Evolutionary conservation across 1,284 basidiomycete species (phyloP).

Genomic region (Fomitopsis betulina): DNA sequence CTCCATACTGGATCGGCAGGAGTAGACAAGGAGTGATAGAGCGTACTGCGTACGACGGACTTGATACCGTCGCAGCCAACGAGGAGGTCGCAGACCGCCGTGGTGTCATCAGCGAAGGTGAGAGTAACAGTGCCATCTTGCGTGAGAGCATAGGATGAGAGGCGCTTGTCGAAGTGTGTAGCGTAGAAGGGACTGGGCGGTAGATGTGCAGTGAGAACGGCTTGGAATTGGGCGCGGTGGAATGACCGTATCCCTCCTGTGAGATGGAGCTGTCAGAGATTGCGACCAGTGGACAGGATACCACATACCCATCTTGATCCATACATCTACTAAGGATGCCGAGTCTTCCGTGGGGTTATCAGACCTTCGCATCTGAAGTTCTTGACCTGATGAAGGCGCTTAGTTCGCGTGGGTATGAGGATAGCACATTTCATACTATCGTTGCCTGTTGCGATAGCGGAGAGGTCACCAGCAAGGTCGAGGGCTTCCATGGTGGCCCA

Average conservation of each 20-base stretch:
- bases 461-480: slow-evolving; percentile 6
- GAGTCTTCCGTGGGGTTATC: too few species aligned
- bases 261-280: slow-evolving; percentile 16
- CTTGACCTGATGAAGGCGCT: background rate
- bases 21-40: slow-evolving; percentile 19
- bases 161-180: slow-evolving; percentile 35
- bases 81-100: slow-evolving; percentile 37
- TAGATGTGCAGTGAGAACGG: slow-evolving; percentile 33
- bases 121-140: slow-evolving; percentile 10
- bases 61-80: slow-evolving; percentile 45
- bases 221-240: slow-evolving; percentile 39
- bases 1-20: slow-evolving; percentile 13
- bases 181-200: slow-evolving; percentile 19
- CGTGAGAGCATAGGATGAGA: slow-evolving; percentile 28
- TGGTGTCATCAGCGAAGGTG: slow-evolving; percentile 34
- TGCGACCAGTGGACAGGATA: slow-evolving; percentile 18
- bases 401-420: too few species aligned
- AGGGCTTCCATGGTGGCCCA: slow-evolving; percentile 29
- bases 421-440: background rate
- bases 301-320: slow-evolving; percentile 33
- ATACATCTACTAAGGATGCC: slow-evolving; percentile 12
- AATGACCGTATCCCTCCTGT: slow-evolving; percentile 27
- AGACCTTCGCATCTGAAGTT: background rate
- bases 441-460: background rate
- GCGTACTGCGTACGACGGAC: slow-evolving; percentile 36